phyloP scores from a whole-genome alignment of 306 rosid genomes.

The Cucumis sativus region DNA sequence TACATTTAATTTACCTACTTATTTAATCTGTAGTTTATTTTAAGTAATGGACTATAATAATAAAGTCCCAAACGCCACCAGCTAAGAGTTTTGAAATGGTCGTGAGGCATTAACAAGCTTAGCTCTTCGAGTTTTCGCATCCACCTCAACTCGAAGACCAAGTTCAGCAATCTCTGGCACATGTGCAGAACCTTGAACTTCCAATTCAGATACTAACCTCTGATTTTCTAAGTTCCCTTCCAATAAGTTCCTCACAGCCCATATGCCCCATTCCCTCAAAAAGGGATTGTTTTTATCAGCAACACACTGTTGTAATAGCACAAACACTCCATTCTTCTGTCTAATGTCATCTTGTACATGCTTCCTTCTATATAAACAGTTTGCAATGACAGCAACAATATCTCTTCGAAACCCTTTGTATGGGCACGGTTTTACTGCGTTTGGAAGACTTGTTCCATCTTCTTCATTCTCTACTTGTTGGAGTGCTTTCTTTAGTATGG shows the following conservation, averaged over 20 bases:
- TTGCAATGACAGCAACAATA: constrained; percentile 53
- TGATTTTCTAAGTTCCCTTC: constrained; percentile 63
- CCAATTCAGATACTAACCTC: constrained; percentile 51
- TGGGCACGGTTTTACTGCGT: constrained; percentile 31
- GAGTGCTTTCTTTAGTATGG: constrained; percentile 39
- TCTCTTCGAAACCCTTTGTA: constrained; percentile 75
- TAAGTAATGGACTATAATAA: too few species aligned
- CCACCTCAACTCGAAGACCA: constrained; percentile 68
- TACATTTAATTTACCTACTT: too few species aligned
- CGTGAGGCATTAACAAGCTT: constrained; percentile 52
- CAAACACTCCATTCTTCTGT: constrained; percentile 39
- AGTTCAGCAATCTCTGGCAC: constrained; percentile 49
- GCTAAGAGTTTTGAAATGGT: background rate
- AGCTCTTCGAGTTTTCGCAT: constrained; percentile 43
- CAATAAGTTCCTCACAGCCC: constrained; percentile 62
- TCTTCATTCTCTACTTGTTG: constrained; percentile 28
- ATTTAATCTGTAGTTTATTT: too few species aligned
- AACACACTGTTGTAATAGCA: constrained; percentile 76
- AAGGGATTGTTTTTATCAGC: constrained; percentile 71
- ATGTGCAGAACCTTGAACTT: constrained; percentile 57
- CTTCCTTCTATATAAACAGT: constrained; percentile 50
- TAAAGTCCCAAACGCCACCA: too few species aligned
- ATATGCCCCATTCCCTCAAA: constrained; percentile 83
- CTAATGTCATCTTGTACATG: constrained; percentile 53
- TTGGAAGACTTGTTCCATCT: constrained; percentile 11